Base-by-base conservation (phyloP, 768 basidiomycete species). In the Boletus rex-veris region DNA sequence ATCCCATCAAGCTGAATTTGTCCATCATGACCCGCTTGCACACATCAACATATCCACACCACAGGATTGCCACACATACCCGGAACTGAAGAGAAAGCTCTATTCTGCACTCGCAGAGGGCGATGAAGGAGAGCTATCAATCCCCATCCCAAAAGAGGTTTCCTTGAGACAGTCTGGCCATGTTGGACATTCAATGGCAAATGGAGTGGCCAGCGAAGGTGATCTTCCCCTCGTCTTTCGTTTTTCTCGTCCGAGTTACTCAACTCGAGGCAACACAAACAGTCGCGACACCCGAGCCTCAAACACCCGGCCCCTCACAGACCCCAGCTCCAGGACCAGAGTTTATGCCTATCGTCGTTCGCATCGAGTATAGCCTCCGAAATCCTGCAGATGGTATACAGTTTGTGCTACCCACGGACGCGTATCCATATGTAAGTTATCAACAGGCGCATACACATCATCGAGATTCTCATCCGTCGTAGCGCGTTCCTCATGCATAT, bases 401-500 rank as follows among this genome's bases (percentile, higher is more conserved):
- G 65, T 94, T 94, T 62, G 83, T 94, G 40, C 58, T 87, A 19
- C 90, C 91, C 3, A 84, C 82, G 37, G 90, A 94, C 58, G 73
- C 83, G n/a, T 84, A 90, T 72, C 90, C 92, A 61, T 84, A 89
- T 65, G 92, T 93, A 70, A 78, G 90, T 78, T 30, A 52, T 56
- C 30, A 52, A 51, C 15, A 11, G 18, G 28, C 38, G 11, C 55
- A 38, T 50, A 36, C 39, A 30, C 50, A 12, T 31, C 19, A 33
- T 44, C 48, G 26, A 45, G 41, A 47, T 52, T 54, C 60, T 71
- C 36, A 70, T 53, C 12, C 26, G 28, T 53, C 51, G 14, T 53
- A 96, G 92, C 88, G 91, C 58, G 84, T 94, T 55, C 96, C 96
- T 45, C 97, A 98, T 73, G 87, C 88, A 42, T 98, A 88, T 64